Evolutionary conservation across 2,329 filamentous ascomycete species (phyloP).

Genomic region (Trichoderma atrobrunneum): DNA sequence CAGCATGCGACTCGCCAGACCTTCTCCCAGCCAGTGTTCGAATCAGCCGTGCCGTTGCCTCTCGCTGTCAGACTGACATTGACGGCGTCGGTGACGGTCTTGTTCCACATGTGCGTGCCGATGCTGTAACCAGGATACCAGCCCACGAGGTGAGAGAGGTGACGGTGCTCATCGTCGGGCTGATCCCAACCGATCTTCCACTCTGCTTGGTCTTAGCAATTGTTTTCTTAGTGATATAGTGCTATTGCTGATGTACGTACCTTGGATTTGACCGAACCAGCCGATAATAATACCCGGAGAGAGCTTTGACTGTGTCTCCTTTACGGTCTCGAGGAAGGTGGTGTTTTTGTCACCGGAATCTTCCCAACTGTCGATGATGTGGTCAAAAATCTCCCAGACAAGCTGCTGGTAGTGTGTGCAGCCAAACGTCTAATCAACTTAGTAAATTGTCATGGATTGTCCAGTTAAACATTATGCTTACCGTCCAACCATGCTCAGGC

Average conservation of each 20-base stretch:
- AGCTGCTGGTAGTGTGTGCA: conserved; percentile 55
- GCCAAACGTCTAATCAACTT: conserved; percentile 41
- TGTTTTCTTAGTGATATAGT: rapidly evolving
- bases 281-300: conserved; percentile 15
- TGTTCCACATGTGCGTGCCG: conserved; percentile 43
- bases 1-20: conserved; percentile 57
- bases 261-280: conserved; percentile 17
- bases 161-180: conserved; percentile 28
- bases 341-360: conserved; percentile 28
- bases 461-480: neutral
- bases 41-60: conserved; percentile 47
- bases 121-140: conserved; percentile 55
- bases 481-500: conserved; percentile 54
- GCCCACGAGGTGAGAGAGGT: conserved; percentile 55
- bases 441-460: neutral
- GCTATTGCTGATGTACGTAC: neutral
- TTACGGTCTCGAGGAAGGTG: conserved; percentile 35
- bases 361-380: conserved; percentile 31
- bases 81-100: conserved; percentile 44
- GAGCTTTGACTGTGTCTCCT: conserved; percentile 5
- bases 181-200: conserved; percentile 35
- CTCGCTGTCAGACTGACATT: conserved; percentile 44
- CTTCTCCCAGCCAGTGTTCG: conserved; percentile 57
- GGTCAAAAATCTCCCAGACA: conserved; percentile 43
- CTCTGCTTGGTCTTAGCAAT: neutral